Conservation (phyloP, 2,329 filamentous ascomycete genomes). For the Stemphylium lycopersici region DNA sequence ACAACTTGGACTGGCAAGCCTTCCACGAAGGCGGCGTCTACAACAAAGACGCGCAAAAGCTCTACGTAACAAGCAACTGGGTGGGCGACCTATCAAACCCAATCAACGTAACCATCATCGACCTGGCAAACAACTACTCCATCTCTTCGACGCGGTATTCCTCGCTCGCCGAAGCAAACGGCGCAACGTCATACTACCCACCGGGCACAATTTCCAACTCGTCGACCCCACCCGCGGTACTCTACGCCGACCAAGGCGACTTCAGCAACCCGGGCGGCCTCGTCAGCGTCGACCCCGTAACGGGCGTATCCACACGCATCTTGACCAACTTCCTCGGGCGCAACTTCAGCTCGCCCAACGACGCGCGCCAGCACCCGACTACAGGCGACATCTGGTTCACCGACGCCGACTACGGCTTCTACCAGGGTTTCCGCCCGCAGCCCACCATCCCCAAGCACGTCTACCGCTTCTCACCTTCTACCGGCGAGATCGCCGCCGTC, state of each 20-base stretch:
- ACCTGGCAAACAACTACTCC: slow-evolving; percentile 49
- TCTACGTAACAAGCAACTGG: slow-evolving; percentile 53
- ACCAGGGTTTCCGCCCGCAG: slow-evolving; percentile 39
- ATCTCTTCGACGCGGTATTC: slow-evolving; percentile 48
- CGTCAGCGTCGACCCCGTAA: slow-evolving; percentile 53
- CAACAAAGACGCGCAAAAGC: slow-evolving; percentile 43
- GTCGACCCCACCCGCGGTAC: slow-evolving; percentile 29
- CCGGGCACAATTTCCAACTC: slow-evolving; percentile 33
- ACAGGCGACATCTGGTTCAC: slow-evolving; percentile 59
- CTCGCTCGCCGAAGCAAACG: slow-evolving; percentile 48
- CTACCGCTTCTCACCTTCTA: slow-evolving; percentile 53
- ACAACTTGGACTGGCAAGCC: slow-evolving; percentile 38
- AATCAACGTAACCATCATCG: slow-evolving; percentile 46
- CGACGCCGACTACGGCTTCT: slow-evolving; percentile 49
- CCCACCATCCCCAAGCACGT: slow-evolving; percentile 44
- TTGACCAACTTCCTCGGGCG: slow-evolving; percentile 57
- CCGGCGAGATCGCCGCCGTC: slow-evolving; percentile 50
- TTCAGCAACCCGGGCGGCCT: slow-evolving; percentile 52
- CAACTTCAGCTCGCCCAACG: slow-evolving; percentile 54
- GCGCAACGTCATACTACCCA: slow-evolving; percentile 44
- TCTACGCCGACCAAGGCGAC: slow-evolving; percentile 47
- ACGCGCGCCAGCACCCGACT: slow-evolving; percentile 50
- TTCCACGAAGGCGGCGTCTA: slow-evolving; percentile 52
- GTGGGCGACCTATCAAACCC: slow-evolving; percentile 34
- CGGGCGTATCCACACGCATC: slow-evolving; percentile 50